Percentiles rank a stretch among this genome's conserved stretches.
These are phyloP conservation scores for Marasmius fiardii DNA, from an alignment of 1,284 basidiomycete species.

Conservation along the genomic window DNA sequence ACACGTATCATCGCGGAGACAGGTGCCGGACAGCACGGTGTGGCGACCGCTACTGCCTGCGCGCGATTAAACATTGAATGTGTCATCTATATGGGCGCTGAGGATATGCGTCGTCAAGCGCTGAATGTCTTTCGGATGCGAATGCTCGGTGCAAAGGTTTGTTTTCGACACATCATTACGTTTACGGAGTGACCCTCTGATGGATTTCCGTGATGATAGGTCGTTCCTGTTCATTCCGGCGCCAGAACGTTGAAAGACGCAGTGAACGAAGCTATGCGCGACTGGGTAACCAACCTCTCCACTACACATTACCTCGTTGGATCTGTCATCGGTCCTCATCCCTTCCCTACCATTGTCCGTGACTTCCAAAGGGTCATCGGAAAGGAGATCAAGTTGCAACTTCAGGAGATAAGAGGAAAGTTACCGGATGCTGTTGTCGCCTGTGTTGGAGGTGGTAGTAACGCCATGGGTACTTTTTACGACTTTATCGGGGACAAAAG, in stretches of 20 bases:
- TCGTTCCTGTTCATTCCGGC: slow-evolving; percentile 92
- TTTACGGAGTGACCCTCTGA: no score
- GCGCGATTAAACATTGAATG: slow-evolving; percentile 97
- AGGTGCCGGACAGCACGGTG: slow-evolving; percentile 98
- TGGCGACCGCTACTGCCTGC: slow-evolving; percentile 97
- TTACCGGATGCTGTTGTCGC: slow-evolving; percentile 95
- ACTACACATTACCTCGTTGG: slow-evolving; percentile 97
- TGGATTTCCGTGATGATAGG: slow-evolving; percentile 45
- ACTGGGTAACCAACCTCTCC: slow-evolving; percentile 97
- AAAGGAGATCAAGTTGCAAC: slow-evolving; percentile 90
- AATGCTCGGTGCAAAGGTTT: slow-evolving; percentile 92
- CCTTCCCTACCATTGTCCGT: slow-evolving; percentile 97
- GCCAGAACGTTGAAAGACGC: slow-evolving; percentile 97
- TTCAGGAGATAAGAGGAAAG: slow-evolving; percentile 73
- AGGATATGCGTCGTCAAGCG: slow-evolving; percentile 93
- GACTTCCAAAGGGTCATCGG: slow-evolving; percentile 98
- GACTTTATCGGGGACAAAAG: slow-evolving; percentile 87
- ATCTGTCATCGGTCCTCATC: slow-evolving; percentile 98
- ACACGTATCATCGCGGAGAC: slow-evolving; percentile 98
- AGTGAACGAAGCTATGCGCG: slow-evolving; percentile 94
- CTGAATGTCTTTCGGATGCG: slow-evolving; percentile 98
- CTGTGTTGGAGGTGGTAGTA: slow-evolving; percentile 96
- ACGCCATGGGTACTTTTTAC: slow-evolving; percentile 96
- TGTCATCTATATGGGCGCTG: slow-evolving; percentile 96
- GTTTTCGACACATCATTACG: slow-evolving; percentile 7